Base-by-base conservation (phyloP, 768 basidiomycete genomes). In the Auricularia sp. region DNA sequence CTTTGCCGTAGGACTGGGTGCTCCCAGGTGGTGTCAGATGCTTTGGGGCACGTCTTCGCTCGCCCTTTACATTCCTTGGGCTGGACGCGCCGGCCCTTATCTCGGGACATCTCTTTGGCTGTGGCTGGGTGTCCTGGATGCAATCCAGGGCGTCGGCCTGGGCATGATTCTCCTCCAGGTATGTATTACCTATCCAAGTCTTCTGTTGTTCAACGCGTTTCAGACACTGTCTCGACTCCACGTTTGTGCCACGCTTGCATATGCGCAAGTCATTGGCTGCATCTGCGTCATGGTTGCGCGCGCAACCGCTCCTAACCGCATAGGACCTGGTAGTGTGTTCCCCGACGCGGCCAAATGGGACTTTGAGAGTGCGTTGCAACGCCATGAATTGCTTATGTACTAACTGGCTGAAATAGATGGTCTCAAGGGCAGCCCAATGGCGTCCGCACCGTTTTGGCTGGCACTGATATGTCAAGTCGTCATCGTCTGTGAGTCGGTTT, bases 1-100 rank as follows among this genome's bases (percentile, higher is more conserved):
- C 7, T 97, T 97, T 71, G 94, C 94, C 6, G 93, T 97, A 61
- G 94, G 94, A 71, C 83, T 97, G 63, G 94, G 94, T 54, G 91
- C 92, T 35, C 94, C 94, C 11, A 77, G 91, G 71, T 97, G 94
- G 94, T 96, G 94, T 79, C 94, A 96, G 84, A 96, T 94, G 85
- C 77, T 94, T 59, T 97, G 94, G 94, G 93, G 94, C 70, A 94
- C 93, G 8, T 96, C 93, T 3, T 93, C 92, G 36, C 82, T 97
- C 54, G 94, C 91, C 3, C 77, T 94, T 16, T 97, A 96, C 72
- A 88, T 97, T 65, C 93, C 94, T 3, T 97, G 94, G 94, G 94
- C 90, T 2, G 93, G 94, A 11, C 72, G 72, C 11, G 85, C 81
- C 3, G 94, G 94, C 18, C 91, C 93, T 29, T 97, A 95, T 72